Evolutionary conservation across 495 filamentous ascomycete genomes (phyloP).

Genomic region (Penicillium malachiteum): DNA sequence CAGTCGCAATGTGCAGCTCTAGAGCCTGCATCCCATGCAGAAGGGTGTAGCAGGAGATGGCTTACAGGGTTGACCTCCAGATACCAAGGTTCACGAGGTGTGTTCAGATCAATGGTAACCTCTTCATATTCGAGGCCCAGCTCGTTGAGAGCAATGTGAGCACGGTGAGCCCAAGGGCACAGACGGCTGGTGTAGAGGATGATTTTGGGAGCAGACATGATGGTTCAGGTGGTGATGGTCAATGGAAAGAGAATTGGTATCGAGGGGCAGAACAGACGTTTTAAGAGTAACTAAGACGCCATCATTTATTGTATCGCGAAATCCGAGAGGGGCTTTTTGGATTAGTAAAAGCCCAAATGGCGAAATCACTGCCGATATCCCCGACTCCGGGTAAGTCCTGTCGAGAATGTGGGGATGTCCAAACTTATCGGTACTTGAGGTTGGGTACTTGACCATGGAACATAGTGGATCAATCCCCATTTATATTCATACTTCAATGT

Average conservation of each 20-base stretch:
- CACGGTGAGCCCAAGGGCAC: slow-evolving; percentile 84
- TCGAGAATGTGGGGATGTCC: slow-evolving; percentile 16
- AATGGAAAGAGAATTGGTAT: background rate
- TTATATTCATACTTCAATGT: background rate
- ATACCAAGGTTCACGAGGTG: slow-evolving; percentile 79
- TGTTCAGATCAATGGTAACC: slow-evolving; percentile 72
- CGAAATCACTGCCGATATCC: slow-evolving; percentile 16
- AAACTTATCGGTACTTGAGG: background rate
- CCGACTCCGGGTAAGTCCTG: slow-evolving; percentile 20
- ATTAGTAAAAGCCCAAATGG: slow-evolving; percentile 29
- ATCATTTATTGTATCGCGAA: slow-evolving; percentile 20
- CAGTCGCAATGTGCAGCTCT: no score
- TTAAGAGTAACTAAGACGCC: slow-evolving; percentile 7
- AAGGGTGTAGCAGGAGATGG: background rate
- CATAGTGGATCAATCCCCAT: background rate
- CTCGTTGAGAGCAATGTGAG: slow-evolving; percentile 73
- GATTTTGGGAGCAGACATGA: slow-evolving; percentile 46
- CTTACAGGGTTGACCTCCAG: slow-evolving; percentile 75
- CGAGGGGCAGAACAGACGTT: no score
- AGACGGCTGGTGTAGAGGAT: slow-evolving; percentile 71
- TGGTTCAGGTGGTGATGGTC: background rate
- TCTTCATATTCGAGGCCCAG: slow-evolving; percentile 73
- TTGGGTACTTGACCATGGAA: background rate
- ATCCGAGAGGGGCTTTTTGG: slow-evolving; percentile 18
- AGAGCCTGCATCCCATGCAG: no score